Conservation (phyloP, 192 early-diverging fungal genomes). For the Funneliformis geosporum region DNA sequence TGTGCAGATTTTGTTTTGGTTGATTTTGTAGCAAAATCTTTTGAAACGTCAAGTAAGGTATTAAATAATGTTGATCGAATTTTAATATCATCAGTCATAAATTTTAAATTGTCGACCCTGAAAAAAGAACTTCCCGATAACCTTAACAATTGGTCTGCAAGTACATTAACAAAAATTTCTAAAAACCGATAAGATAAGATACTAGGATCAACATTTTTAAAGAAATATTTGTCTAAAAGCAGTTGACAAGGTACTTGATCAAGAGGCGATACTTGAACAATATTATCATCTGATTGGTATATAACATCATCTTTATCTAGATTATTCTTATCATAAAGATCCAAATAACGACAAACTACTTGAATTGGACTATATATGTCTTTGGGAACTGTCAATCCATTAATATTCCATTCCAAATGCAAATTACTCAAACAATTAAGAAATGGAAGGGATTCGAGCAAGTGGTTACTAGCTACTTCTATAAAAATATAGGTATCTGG, state of each 20-base stretch:
- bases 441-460: constrained; percentile 24
- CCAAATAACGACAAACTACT: constrained; percentile 26
- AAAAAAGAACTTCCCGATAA: constrained; percentile 30
- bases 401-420: constrained; percentile 31
- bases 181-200: constrained; percentile 11
- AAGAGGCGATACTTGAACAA: background rate
- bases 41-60: constrained; percentile 24
- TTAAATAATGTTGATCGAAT: constrained; percentile 27
- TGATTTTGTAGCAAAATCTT: constrained; percentile 33
- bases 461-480: constrained; percentile 26
- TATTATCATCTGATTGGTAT: background rate
- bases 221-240: constrained; percentile 24
- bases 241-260: background rate
- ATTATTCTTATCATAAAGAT: background rate
- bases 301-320: constrained; percentile 20
- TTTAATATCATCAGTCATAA: constrained; percentile 6
- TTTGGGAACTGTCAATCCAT: background rate
- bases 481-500: constrained; percentile 19
- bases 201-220: background rate
- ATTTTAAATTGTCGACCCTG: constrained; percentile 7
- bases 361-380: constrained; percentile 31
- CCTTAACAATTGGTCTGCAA: constrained; percentile 28
- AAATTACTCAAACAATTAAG: background rate
- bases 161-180: constrained; percentile 19
- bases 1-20: background rate